Conservation (phyloP, 345 rosid genomes). For the Abelmoschus esculentus region DNA sequence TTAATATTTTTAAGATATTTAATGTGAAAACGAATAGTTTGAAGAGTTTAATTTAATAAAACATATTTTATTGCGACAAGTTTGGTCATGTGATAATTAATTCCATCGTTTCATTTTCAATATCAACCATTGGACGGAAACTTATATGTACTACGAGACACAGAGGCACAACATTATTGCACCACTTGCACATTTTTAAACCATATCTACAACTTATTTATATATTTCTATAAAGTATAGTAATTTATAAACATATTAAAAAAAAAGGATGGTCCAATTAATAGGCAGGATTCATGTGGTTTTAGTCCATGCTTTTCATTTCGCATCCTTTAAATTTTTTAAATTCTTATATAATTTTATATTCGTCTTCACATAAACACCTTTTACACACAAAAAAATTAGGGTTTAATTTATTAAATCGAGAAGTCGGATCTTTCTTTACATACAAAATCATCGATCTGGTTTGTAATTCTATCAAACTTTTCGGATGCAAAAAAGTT, state of each 20-base stretch:
- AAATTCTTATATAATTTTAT: no score
- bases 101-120: not conserved
- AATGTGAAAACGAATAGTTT: no score
- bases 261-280: not conserved
- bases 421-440: slow-evolving; percentile 26
- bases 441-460: slow-evolving; percentile 22
- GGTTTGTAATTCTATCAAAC: slow-evolving; percentile 28
- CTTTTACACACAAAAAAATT: no score
- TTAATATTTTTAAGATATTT: no score
- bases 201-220: not conserved
- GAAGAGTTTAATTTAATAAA: not conserved
- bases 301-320: not conserved
- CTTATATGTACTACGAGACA: not conserved
- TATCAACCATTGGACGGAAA: not conserved
- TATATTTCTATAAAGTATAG: not conserved
- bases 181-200: slow-evolving; percentile 2
- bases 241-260: not conserved
- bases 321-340: no score
- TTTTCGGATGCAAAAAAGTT: slow-evolving; percentile 48
- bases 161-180: not conserved
- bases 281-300: not conserved
- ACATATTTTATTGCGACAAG: not conserved
- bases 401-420: not conserved
- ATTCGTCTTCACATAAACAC: no score
- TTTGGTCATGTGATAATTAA: not conserved